Conservation (phyloP, 2,329 filamentous ascomycete genomes). For the Colletotrichum brevisporum region DNA sequence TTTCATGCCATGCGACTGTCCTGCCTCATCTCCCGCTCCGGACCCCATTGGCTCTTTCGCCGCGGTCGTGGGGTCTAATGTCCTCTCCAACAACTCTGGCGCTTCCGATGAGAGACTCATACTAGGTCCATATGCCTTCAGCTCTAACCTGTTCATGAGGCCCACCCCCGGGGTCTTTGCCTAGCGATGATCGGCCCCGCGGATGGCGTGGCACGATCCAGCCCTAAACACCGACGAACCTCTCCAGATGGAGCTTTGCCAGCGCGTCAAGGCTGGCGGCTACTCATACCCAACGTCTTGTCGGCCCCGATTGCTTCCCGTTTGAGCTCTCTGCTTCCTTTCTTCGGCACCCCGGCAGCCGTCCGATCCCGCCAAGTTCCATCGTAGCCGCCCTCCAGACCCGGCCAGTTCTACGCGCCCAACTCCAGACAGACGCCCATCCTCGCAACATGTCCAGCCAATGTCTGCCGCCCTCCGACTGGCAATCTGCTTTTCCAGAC, state of each 20-base stretch:
- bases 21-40: slow-evolving; percentile 34
- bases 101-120: slow-evolving; percentile 1
- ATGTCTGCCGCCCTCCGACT: slow-evolving; percentile 61
- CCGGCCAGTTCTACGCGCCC: slow-evolving; percentile 59
- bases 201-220: slow-evolving; percentile 31
- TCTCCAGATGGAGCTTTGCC: slow-evolving; percentile 9
- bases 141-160: neutral
- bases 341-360: slow-evolving; percentile 36
- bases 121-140: neutral
- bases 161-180: neutral
- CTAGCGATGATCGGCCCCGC: slow-evolving; percentile 9
- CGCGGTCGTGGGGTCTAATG: slow-evolving; percentile 21
- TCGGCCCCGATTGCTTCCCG: slow-evolving; percentile 38
- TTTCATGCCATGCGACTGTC: slow-evolving; percentile 31
- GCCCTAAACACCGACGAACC: slow-evolving; percentile 23
- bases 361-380: slow-evolving; percentile 35
- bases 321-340: slow-evolving; percentile 22
- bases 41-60: slow-evolving; percentile 31
- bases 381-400: slow-evolving; percentile 42
- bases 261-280: slow-evolving; percentile 50
- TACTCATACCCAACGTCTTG: slow-evolving; percentile 48
- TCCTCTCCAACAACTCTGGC: slow-evolving; percentile 20
- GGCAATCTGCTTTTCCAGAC: slow-evolving; percentile 58
- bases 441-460: slow-evolving; percentile 59
- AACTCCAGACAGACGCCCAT: slow-evolving; percentile 63